Percentiles rank a stretch among this genome's conserved stretches.
Conservation (phyloP, 257 asterid genomes). For the Plantago elongata region DNA sequence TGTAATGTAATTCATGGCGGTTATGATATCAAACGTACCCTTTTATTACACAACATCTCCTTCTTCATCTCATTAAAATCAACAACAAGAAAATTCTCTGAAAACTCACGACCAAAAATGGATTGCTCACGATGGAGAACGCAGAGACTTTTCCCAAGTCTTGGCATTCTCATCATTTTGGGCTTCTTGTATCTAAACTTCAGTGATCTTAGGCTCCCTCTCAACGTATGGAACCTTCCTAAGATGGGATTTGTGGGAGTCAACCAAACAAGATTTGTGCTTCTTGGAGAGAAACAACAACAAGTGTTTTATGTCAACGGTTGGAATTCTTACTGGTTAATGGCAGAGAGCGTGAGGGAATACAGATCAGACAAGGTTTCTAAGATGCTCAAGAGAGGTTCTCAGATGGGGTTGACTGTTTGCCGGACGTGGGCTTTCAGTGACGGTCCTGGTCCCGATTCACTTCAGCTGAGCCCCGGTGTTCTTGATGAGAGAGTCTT, state of each 20-base stretch:
- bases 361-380: slow-evolving; percentile 38
- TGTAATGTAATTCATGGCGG: no score
- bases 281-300: slow-evolving; percentile 4
- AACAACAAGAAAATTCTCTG: no score
- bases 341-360: slow-evolving; percentile 39
- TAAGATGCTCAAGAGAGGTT: slow-evolving; percentile 42
- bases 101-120: slow-evolving; percentile 15
- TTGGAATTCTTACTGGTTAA: slow-evolving; percentile 66
- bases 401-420: slow-evolving; percentile 47
- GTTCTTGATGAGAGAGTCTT: slow-evolving; percentile 42
- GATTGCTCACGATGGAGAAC: slow-evolving; percentile 33
- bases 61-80: no score
- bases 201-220: slow-evolving; percentile 28
- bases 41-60: no score
- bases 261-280: slow-evolving; percentile 45
- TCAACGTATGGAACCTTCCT: slow-evolving; percentile 30
- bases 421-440: slow-evolving; percentile 65
- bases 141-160: slow-evolving; percentile 30
- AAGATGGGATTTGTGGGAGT: slow-evolving; percentile 43
- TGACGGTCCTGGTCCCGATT: slow-evolving; percentile 38
- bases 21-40: no score
- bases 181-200: slow-evolving; percentile 30
- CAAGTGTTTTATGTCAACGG: slow-evolving; percentile 42
- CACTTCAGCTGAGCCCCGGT: slow-evolving; percentile 44
- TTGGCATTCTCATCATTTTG: slow-evolving; percentile 31